Base-by-base conservation (phyloP, 352 stramenopile species). In the Phytopythium vexans region DNA sequence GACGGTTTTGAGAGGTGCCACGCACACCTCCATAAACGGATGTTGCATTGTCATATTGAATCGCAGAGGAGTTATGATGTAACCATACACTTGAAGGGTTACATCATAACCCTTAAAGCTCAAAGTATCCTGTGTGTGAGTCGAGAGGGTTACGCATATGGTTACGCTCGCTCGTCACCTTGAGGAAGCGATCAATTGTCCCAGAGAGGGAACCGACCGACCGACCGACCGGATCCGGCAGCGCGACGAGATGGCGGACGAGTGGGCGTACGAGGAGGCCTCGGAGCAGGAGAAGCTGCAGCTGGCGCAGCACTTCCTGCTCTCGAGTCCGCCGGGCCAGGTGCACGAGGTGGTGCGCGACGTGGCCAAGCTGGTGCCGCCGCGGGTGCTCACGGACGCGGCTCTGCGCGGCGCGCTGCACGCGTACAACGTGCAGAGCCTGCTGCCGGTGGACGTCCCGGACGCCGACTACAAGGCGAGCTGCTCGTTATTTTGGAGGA, bases 271-370 rank as follows among this genome's bases (percentile, higher is more conserved):
- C 61, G 80, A 85, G 45, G 81, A 86, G 52, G 80, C 91, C 21
- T 70, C 82, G 41, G 82, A 94, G 60, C 80, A 95, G 56, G 88
- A 97, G 71, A 95, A 96, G 79, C 70, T 96, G 43, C 71, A 81
- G 53, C 92, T 97, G 53, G 84, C 87, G 50, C 82, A 95, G 74
- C 84, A 87, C 37, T 93, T 97, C 47, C 62, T 98, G 53, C 68
- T 97, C n/a, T 88, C 88, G 10, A 94, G 77, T 58, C 90, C 88
- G 4, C 89, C 92, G 0, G 89, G 91, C 12, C 83, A 97, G 72
- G 70, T 97, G 52, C 73, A 94, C 49, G 84, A 96, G 47, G 86
- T 97, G 49, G 58, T 91, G 47, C 72, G 73, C 59, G 88, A 96
- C 62, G 78, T 96, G 21, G 73, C 66, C 15, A 91, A 92, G 68